Evolutionary conservation across 257 asterid species (phyloP).

Genomic region (Catharanthus roseus): DNA sequence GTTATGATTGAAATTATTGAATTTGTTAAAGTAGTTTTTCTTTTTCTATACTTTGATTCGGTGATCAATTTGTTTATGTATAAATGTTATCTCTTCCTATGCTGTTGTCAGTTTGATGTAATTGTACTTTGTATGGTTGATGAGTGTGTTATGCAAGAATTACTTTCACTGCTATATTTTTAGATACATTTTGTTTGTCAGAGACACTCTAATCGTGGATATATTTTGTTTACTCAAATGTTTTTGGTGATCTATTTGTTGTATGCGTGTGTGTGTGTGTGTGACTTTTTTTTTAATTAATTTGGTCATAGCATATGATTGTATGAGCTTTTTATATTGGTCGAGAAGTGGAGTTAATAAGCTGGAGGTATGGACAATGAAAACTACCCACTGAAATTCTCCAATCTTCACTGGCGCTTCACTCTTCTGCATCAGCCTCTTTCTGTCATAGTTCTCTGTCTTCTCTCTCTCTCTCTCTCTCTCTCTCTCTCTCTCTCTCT

Average conservation of each 20-base stretch:
- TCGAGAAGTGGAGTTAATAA: neutral
- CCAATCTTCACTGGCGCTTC: too few species aligned
- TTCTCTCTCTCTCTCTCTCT: too few species aligned
- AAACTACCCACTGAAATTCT: neutral
- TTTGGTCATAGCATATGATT: neutral
- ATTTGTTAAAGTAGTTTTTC: neutral
- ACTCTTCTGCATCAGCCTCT: neutral
- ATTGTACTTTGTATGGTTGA: slow-evolving; percentile 5
- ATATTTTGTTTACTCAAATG: neutral
- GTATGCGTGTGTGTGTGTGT: too few species aligned
- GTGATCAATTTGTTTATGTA: neutral
- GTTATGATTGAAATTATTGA: slow-evolving; percentile 10
- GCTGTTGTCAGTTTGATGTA: neutral
- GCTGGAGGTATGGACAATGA: neutral
- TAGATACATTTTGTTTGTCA: neutral
- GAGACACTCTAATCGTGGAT: too few species aligned
- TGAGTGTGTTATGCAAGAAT: neutral
- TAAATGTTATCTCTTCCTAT: neutral
- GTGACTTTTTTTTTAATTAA: too few species aligned
- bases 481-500: too few species aligned
- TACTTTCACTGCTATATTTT: neutral
- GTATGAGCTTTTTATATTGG: neutral
- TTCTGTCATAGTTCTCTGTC: too few species aligned
- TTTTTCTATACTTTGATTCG: neutral
- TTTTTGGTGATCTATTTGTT: neutral